Evolutionary conservation across 2,329 filamentous ascomycete species (phyloP), one percentile per base, ranked within the genome.

Genomic region (Aspergillus viridinutans): DNA sequence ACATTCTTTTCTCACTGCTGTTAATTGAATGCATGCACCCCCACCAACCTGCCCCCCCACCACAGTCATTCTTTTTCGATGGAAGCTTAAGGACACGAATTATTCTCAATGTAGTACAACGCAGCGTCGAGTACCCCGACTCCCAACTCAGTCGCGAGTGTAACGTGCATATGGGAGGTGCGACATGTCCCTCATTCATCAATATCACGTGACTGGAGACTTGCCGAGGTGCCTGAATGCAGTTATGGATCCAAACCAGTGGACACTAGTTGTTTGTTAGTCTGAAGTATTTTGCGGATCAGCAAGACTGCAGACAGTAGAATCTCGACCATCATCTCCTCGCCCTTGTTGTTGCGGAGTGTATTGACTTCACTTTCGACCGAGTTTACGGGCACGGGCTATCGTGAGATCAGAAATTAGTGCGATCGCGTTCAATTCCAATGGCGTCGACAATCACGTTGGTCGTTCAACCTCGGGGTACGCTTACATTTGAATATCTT

Each of bases 401-500:
- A 47, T 26, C 12, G 43, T 10, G 43, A 47, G 5, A 47, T 47
- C 12, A 47, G 20, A 23, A 45, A 45, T 21, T 1, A 21, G 9
- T 21, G 42, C 29, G 29, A 32, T 32, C 29, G 29, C 5, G 14
- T 38, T 35, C 23, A 53, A 38, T 52, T 47, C 60, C 38, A 54
- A 76, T 76, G 72, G 67, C 72, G 50, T 68, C 72, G 17, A 63
- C 70, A 54, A 69, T 79, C 52, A 74, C 71, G 2, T 67, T 79
- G 51, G 66, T 67, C 49, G 67, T 78, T 54, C 67, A 76, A 57
- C 73, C 76, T 52, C 70, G 77, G 66, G 77, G 77, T 78, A 72
- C 60, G 69, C 9, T 49, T 57, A 51, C 32, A 60, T 47, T 48
- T 48, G 4, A 40, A 42, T 45, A 42, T 38, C 12, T 29, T 43